Evolutionary conservation across 2,329 filamentous ascomycete species (phyloP).

Genomic region (Boeremia exigua): DNA sequence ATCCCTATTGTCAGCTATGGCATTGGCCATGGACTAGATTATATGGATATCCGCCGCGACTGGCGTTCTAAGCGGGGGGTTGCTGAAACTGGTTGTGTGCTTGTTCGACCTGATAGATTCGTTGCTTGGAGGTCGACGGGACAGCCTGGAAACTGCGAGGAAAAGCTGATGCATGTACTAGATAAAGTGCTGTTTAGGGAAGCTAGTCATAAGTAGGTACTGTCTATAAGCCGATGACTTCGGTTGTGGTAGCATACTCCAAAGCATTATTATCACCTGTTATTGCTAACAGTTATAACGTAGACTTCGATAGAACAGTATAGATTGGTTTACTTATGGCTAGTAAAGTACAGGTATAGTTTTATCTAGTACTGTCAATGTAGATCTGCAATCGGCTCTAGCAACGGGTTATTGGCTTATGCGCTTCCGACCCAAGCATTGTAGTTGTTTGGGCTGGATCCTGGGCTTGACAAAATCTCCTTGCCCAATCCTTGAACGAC

Average conservation of each 20-base stretch:
- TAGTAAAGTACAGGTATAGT: too few relatives aligned
- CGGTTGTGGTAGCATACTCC: too few relatives aligned
- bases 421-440: conserved; percentile 5
- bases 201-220: too few relatives aligned
- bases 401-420: not conserved
- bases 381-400: not conserved
- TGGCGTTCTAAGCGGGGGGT: conserved; percentile 63
- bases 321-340: too few relatives aligned
- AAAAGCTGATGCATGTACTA: not conserved
- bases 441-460: conserved; percentile 2
- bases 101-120: conserved; percentile 66
- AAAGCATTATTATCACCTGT: too few relatives aligned
- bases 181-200: not conserved
- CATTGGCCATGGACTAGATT: conserved; percentile 66
- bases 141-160: not conserved
- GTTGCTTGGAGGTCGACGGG: conserved; percentile 58
- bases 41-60: conserved; percentile 67
- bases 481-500: conserved; percentile 2
- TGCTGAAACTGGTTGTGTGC: conserved; percentile 63
- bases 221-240: too few relatives aligned
- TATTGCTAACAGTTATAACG: too few relatives aligned
- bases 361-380: not conserved
- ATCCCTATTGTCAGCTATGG: conserved; percentile 53
- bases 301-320: too few relatives aligned
- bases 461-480: conserved; percentile 1